Conservation (phyloP, 805 yeast species). For the Candida nanaspora region DNA sequence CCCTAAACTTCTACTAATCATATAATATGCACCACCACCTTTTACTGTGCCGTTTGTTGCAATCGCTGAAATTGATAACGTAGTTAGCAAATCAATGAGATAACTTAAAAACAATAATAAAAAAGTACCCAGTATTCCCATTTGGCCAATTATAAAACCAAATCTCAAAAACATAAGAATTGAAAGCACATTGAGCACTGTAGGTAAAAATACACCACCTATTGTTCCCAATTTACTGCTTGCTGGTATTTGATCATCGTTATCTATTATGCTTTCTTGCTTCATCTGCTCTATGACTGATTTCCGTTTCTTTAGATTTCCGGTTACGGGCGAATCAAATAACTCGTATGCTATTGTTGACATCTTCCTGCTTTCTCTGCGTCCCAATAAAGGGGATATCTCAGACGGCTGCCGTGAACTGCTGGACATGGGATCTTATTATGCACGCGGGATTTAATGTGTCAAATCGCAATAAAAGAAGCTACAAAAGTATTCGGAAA, state of each 20-base stretch:
- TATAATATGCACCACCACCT: conserved; percentile 98
- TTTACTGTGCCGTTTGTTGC: conserved; percentile 96
- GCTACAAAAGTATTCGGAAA: too few relatives aligned
- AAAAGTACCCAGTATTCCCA: conserved; percentile 80
- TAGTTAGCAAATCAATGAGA: conserved; percentile 74
- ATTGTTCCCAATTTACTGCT: conserved; percentile 63
- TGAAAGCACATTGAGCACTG: conserved; percentile 85
- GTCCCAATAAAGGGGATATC: not conserved
- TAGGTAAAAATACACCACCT: conserved; percentile 90
- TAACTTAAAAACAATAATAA: conserved; percentile 66
- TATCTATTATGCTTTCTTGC: not conserved
- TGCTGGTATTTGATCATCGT: not conserved
- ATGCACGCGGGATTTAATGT: too few relatives aligned
- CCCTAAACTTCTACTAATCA: conserved; percentile 92
- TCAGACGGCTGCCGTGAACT: not conserved
- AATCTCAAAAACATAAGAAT: conserved; percentile 92
- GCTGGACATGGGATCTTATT: too few relatives aligned
- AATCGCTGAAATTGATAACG: conserved; percentile 87
- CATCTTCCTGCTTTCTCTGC: not conserved
- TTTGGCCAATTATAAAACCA: conserved; percentile 92
- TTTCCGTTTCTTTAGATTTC: not conserved
- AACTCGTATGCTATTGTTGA: not conserved
- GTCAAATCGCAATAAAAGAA: too few relatives aligned
- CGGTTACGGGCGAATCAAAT: not conserved
- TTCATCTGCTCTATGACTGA: not conserved